Conservation (phyloP, 169 alveolate genomes). For the Plasmodium reichenowi region DNA sequence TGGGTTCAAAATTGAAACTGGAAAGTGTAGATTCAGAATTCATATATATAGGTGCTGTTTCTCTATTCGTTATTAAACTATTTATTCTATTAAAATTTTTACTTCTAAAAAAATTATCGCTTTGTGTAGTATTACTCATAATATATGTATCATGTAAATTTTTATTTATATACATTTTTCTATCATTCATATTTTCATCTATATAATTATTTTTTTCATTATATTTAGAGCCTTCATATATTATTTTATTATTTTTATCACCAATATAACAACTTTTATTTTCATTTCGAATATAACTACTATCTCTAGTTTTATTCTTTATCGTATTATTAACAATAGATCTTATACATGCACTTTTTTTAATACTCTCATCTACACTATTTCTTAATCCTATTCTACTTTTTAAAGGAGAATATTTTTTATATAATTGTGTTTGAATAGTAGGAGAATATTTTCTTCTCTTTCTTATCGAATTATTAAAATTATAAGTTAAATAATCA, state of each 20-base stretch:
- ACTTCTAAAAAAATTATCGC: slow-evolving; percentile 30
- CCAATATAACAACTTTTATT: background rate
- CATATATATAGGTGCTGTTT: slow-evolving; percentile 31
- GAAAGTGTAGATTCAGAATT: slow-evolving; percentile 66
- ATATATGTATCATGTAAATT: slow-evolving; percentile 54
- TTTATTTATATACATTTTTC: background rate
- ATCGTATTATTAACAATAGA: slow-evolving; percentile 43
- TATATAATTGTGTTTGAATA: background rate
- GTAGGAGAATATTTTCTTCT: slow-evolving; percentile 33
- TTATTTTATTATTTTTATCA: background rate
- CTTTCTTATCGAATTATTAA: slow-evolving; percentile 44
- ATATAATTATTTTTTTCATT: background rate
- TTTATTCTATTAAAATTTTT: slow-evolving; percentile 16
- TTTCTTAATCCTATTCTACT: slow-evolving; percentile 36
- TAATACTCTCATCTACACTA: slow-evolving; percentile 57
- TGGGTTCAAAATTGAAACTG: slow-evolving; percentile 55
- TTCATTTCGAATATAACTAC: background rate
- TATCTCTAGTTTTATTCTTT: slow-evolving; percentile 9
- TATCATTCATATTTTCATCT: background rate
- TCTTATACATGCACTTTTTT: slow-evolving; percentile 46
- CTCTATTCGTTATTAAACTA: slow-evolving; percentile 41
- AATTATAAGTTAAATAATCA: slow-evolving; percentile 43
- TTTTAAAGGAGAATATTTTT: slow-evolving; percentile 25
- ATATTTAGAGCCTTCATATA: background rate
- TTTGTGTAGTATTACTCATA: slow-evolving; percentile 49